Conservation (phyloP, 2,329 filamentous ascomycete species). For the Lachnellula hyalina region DNA sequence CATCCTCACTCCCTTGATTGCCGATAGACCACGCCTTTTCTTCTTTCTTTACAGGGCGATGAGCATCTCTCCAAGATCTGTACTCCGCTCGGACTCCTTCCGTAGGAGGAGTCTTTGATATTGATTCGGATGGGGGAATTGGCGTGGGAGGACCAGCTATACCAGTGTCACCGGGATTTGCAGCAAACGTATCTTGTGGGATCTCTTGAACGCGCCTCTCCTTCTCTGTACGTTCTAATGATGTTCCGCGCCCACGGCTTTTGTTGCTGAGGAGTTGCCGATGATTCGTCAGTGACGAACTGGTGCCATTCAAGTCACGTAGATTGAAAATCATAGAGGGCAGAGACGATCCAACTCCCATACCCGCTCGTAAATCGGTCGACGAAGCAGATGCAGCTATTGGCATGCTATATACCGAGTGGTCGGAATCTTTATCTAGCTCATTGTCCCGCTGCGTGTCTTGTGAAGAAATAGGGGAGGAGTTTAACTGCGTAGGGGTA, state of each 20-base stretch:
- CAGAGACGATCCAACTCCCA: slow-evolving; percentile 16
- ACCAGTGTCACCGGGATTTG: slow-evolving; percentile 33
- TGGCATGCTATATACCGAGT: slow-evolving; percentile 13
- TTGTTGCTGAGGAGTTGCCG: slow-evolving; percentile 31
- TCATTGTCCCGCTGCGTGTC: slow-evolving; percentile 16
- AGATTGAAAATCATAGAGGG: slow-evolving; percentile 14
- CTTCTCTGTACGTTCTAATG: slow-evolving; percentile 39
- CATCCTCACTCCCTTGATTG: slow-evolving; percentile 46
- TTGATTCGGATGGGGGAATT: slow-evolving; percentile 17
- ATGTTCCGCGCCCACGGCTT: slow-evolving; percentile 32
- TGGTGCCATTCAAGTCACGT: slow-evolving; percentile 32
- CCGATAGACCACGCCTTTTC: slow-evolving; percentile 64
- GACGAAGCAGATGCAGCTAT: slow-evolving; percentile 8
- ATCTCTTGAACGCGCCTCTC: slow-evolving; percentile 34
- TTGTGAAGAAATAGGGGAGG: slow-evolving; percentile 4
- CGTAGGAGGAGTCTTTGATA: slow-evolving; percentile 25
- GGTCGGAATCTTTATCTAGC: slow-evolving; percentile 5
- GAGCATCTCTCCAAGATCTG: slow-evolving; percentile 30
- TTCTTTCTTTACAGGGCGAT: slow-evolving; percentile 22
- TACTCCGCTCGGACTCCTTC: slow-evolving; percentile 30
- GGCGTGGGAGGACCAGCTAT: slow-evolving; percentile 25
- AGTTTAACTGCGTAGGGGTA: not conserved
- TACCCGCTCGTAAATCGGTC: slow-evolving; percentile 6
- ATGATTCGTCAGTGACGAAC: slow-evolving; percentile 33
- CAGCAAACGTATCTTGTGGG: slow-evolving; percentile 25